Evolutionary conservation across 2,329 filamentous ascomycete genomes (phyloP), one percentile per base, ranked within the genome.

Genomic region (Gnomoniopsis smithogilvyi): DNA sequence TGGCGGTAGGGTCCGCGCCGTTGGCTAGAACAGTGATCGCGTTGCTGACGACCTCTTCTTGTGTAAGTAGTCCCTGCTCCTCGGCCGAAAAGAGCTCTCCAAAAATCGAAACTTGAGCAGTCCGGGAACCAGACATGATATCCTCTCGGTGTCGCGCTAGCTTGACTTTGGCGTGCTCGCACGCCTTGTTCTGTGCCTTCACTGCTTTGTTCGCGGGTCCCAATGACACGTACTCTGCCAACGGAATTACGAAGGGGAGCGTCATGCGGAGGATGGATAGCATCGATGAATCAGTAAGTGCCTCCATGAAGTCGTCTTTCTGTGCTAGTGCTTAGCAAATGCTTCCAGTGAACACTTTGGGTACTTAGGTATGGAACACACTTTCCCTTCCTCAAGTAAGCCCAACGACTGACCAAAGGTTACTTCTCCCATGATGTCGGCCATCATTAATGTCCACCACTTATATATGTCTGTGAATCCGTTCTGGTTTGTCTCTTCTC

Each of bases 381-480:
- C 80, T 69, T 78, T 68, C 21, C 79, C 79, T 2, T 68, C 67
- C 56, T 85, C 80, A 2, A 86, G 66, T 69, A 80, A 78, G 0
- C 70, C 67, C 59, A 85, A 84, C 0, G 79, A 79, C n/a, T 83
- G 76, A 0, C 82, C 82, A 65, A 85, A 85, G 1, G 71, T 76
- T 12, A 85, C 66, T 53, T 83, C 74, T 0, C 76, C 79, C 51
- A 84, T 80, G 0, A 82, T 69, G 64, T 86, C 82, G 0, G 81
- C 81, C 0, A 80, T 69, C 73, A 83, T 76, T 54, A 81, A 82
- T 3, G 76, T 67, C 70, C 74, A 80, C 81, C 82, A 85, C 60
- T 82, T 82, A 59, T 75, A 73, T 0, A 84, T 67, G 62, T 86
- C 80, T 0, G 70, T 72, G 0, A 61, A 68, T 0, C 76, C 73